These are phyloP conservation scores for Malus sieversii DNA, from an alignment of 306 rosid species.

Conservation along the genomic window DNA sequence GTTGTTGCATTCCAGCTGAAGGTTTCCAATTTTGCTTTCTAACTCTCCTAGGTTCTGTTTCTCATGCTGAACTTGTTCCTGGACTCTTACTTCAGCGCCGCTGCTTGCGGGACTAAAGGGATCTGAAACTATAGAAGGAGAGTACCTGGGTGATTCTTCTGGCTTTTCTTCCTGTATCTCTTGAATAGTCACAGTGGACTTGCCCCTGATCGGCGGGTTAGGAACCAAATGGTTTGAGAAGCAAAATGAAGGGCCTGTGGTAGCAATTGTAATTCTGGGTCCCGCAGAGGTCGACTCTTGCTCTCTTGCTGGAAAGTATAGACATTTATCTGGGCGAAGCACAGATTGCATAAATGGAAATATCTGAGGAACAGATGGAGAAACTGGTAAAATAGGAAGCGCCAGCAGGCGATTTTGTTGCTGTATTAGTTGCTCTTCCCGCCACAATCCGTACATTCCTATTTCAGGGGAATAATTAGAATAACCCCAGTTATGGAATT, in stretches of 20 bases:
- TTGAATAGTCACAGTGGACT: conserved; percentile 61
- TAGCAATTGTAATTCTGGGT: conserved; percentile 39
- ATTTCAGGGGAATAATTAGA: conserved; percentile 46
- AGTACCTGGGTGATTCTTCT: conserved; percentile 30
- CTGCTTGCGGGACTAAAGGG: conserved; percentile 20
- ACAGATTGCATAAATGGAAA: conserved; percentile 61
- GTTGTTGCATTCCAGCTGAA: conserved; percentile 22
- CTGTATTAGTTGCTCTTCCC: conserved; percentile 55
- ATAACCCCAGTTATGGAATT: conserved; percentile 39
- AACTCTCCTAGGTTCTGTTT: conserved; percentile 26
- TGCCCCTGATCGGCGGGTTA: conserved; percentile 32
- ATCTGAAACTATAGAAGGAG: conserved; percentile 14
- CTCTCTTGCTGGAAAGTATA: conserved; percentile 49
- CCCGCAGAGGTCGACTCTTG: conserved; percentile 38
- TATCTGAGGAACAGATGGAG: conserved; percentile 39
- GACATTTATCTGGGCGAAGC: conserved; percentile 44
- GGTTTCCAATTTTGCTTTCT: conserved; percentile 24
- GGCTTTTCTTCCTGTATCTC: conserved; percentile 65
- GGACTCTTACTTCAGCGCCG: conserved; percentile 24
- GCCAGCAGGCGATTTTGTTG: conserved; percentile 48
- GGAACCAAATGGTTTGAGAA: conserved; percentile 39
- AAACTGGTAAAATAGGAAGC: conserved; percentile 43
- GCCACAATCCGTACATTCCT: conserved; percentile 67
- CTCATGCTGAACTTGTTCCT: conserved; percentile 25
- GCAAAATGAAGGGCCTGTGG: conserved; percentile 49